These are phyloP conservation scores for Aspergillus felis DNA, from an alignment of 2,329 filamentous ascomycete genomes.

Conservation along the genomic window DNA sequence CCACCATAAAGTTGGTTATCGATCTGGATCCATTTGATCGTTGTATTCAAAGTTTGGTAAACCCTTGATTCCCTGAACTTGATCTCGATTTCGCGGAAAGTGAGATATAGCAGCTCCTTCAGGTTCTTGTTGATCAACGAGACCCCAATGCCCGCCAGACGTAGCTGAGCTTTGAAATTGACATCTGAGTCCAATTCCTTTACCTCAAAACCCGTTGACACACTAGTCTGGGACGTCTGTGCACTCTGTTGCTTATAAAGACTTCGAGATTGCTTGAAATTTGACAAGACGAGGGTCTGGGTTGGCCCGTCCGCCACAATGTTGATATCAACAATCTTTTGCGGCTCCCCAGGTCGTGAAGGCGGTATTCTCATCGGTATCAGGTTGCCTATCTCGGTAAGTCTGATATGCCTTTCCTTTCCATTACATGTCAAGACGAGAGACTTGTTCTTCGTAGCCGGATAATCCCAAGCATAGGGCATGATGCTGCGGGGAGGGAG, in stretches of 20 bases:
- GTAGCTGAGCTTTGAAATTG: conserved; percentile 83
- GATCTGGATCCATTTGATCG: conserved; percentile 98
- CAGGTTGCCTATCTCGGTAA: conserved; percentile 93
- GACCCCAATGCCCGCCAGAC: conserved; percentile 83
- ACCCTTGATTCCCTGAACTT: conserved; percentile 90
- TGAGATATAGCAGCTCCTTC: conserved; percentile 89
- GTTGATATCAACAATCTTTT: conserved; percentile 94
- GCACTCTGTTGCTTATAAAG: conserved; percentile 68
- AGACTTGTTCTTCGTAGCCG: conserved; percentile 93
- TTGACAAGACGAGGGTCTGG: conserved; percentile 88
- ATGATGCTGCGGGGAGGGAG: conserved; percentile 94
- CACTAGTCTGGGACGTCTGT: conserved; percentile 55
- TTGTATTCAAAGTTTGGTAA: conserved; percentile 85
- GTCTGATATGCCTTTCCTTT: conserved; percentile 84
- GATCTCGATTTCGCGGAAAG: conserved; percentile 83
- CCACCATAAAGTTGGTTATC: conserved; percentile 98
- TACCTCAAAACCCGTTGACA: conserved; percentile 77
- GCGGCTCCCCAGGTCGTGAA: conserved; percentile 56
- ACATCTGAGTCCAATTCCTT: conserved; percentile 86
- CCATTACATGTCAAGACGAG: conserved; percentile 75
- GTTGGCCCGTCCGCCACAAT: conserved; percentile 94
- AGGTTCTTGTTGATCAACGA: conserved; percentile 91
- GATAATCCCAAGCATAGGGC: conserved; percentile 99
- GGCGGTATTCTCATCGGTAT: conserved; percentile 86
- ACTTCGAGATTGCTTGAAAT: conserved; percentile 89